These are phyloP conservation scores for Tripidium arundinaceum DNA, from an alignment of 202 grass and related monocot species.

Conservation along the genomic window DNA sequence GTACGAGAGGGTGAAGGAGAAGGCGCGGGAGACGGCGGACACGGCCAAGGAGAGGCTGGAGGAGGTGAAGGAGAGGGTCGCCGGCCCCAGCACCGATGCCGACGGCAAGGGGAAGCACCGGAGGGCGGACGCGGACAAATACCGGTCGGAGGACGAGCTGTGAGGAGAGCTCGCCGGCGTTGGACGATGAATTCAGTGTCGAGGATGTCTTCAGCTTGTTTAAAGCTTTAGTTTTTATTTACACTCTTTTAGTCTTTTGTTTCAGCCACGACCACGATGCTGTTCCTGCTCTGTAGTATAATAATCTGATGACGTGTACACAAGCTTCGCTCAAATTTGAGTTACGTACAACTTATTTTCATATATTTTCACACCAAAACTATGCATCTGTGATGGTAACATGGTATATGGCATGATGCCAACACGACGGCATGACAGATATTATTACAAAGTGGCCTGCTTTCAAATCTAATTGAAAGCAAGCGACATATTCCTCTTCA, in stretches of 20 bases:
- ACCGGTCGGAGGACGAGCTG: constrained; percentile 49
- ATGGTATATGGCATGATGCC: not conserved
- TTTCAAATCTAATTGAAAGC: constrained; percentile 46
- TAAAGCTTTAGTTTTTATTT: constrained; percentile 2
- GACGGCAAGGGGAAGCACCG: constrained; percentile 21
- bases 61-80: constrained; percentile 40
- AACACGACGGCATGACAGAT: not conserved
- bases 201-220: constrained; percentile 19
- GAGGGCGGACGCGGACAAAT: constrained; percentile 22
- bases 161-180: not conserved
- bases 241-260: not conserved
- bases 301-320: constrained; percentile 27
- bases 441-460: not conserved
- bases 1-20: constrained; percentile 44
- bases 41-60: constrained; percentile 45
- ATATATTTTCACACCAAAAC: not conserved
- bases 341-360: not conserved
- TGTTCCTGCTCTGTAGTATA: constrained; percentile 14
- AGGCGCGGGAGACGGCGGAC: constrained; percentile 25
- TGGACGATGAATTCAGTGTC: not conserved
- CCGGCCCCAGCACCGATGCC: constrained; percentile 9
- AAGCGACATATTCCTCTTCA: not conserved
- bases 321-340: not conserved
- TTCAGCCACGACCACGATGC: not conserved
- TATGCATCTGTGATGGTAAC: not conserved